Percentiles rank a stretch among this genome's conserved stretches.
Conservation (phyloP, 352 stramenopile species). For the Phytophthora lateralis region DNA sequence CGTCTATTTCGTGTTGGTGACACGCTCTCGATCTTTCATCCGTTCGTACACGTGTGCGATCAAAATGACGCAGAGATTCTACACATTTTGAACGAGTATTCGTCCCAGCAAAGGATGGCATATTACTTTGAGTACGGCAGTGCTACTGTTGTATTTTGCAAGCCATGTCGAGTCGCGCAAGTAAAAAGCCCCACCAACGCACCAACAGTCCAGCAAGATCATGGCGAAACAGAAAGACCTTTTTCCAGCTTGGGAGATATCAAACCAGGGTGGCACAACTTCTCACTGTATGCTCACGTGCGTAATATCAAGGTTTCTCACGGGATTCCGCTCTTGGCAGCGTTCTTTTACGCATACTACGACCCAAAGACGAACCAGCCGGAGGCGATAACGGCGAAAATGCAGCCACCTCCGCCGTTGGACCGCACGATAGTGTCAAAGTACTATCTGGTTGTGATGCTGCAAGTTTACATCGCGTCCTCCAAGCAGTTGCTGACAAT, state of each 20-base stretch:
- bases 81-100: slow-evolving; percentile 64
- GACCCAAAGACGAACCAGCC: slow-evolving; percentile 56
- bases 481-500: slow-evolving; percentile 48
- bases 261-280: slow-evolving; percentile 45
- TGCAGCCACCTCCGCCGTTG: slow-evolving; percentile 28
- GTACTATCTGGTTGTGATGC: slow-evolving; percentile 65
- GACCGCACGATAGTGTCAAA: slow-evolving; percentile 63
- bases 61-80: slow-evolving; percentile 52
- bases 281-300: slow-evolving; percentile 63
- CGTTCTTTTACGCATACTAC: slow-evolving; percentile 75
- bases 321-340: slow-evolving; percentile 65
- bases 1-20: slow-evolving; percentile 62
- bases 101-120: slow-evolving; percentile 46
- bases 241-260: slow-evolving; percentile 36
- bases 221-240: slow-evolving; percentile 25
- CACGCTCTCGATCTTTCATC: slow-evolving; percentile 61
- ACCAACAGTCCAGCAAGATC: slow-evolving; percentile 5
- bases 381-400: slow-evolving; percentile 2
- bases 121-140: slow-evolving; percentile 78
- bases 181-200: slow-evolving; percentile 3
- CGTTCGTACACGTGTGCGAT: slow-evolving; percentile 61
- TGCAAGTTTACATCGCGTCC: slow-evolving; percentile 58
- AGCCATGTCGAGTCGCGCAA: slow-evolving; percentile 6
- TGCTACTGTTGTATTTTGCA: slow-evolving; percentile 56
- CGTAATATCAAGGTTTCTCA: slow-evolving; percentile 59